Base-by-base conservation (phyloP, 2,329 filamentous ascomycete genomes). In the Hansfordia pulvinata region DNA sequence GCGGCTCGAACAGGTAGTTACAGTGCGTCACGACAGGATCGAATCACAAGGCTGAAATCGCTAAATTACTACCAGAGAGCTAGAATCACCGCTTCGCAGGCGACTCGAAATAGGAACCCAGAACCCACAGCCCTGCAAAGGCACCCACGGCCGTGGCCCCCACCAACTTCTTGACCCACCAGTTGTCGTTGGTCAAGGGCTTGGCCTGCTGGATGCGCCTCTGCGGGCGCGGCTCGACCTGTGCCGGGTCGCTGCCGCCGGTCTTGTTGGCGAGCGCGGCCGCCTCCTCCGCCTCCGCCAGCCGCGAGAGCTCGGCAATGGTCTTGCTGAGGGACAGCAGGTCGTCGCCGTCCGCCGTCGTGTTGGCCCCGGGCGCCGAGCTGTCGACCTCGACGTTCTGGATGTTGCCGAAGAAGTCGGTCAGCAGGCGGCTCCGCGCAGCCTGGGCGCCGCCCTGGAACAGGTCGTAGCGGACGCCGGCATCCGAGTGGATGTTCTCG, bases 371-470 rank as follows among this genome's bases (percentile, higher is more conserved):
- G n/a, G n/a, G n/a, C n/a, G n/a, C n/a, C n/a, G n/a, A n/a, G 15
- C 64, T 64, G 38, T 90, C 82, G 4, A 96, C 73, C 53, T 96
- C 90, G 4, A 98, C 86, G 40, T 88, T 93, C 50, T 98, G 90
- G 10, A 96, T 85, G 48, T 96, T 98, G 14, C 90, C 90, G 37
- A 98, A 96, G 56, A 98, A 98, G 49, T 98, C 90, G 42, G 93
- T 92, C 20, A 98, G 74, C 17, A 90, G 65, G 21, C 86, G 74
- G 39, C 78, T 72, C 28, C 86, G 69, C 1, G 82, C 88, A 8
- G 68, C 76, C 6, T 74, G 61, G 40, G 85, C 80, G 6, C 84
- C 86, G 8, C 85, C 88, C 0, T 69, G 73, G 52, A 98, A 96
- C n/a, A 98, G 58, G 49, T 98, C 90, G 62, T 93, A 96, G 31